Conservation (phyloP, 1,284 basidiomycete genomes). For the Boletus sp. region DNA sequence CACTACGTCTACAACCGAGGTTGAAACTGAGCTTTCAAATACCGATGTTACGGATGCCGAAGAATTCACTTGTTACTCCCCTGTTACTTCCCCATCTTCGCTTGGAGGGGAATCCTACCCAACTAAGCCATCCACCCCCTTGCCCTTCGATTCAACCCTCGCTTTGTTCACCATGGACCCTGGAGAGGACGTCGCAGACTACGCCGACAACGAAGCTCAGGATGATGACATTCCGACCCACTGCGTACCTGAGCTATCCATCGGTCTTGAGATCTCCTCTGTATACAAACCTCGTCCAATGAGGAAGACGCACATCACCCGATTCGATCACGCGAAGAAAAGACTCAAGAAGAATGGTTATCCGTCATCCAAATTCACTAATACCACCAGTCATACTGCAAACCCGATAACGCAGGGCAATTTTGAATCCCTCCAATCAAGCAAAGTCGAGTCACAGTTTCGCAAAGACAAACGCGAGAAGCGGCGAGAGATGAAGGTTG, state of each 20-base stretch:
- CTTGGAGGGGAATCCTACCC: not conserved
- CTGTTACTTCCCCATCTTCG: slow-evolving; percentile 3
- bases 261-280: slow-evolving; percentile 62
- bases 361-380: slow-evolving; percentile 6
- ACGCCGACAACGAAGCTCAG: slow-evolving; percentile 17
- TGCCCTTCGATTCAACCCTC: slow-evolving; percentile 24
- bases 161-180: slow-evolving; percentile 49
- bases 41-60: slow-evolving; percentile 35
- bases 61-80: slow-evolving; percentile 28
- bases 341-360: slow-evolving; percentile 11
- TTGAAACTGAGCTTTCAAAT: slow-evolving; percentile 29
- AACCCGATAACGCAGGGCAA: not conserved
- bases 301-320: slow-evolving; percentile 33
- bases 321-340: slow-evolving; percentile 9
- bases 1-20: slow-evolving; percentile 39
- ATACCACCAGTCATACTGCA: not conserved
- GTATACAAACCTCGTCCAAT: slow-evolving; percentile 70
- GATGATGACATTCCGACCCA: slow-evolving; percentile 17
- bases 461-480: slow-evolving; percentile 51
- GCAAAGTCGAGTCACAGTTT: slow-evolving; percentile 35
- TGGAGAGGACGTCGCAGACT: slow-evolving; percentile 34
- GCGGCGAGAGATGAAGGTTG: slow-evolving; percentile 38
- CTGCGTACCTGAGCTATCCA: slow-evolving; percentile 29
- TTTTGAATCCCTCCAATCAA: slow-evolving; percentile 1
- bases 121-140: not conserved